Percentiles rank a stretch among this genome's conserved stretches.
phyloP scores from a whole-genome alignment of 176 grass and related monocot genomes.

The maize (Zea mays) region Zm-B73-REFERENCE-NAM-5.0 NC_050098.1:192688501-192689000 shows the following conservation, averaged over 20 bases:
- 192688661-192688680: conserved; percentile 18
- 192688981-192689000: conserved; percentile 86
- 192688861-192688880: conserved; percentile 78
- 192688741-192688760: not conserved
- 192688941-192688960: conserved; percentile 61
- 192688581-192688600: not conserved
- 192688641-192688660: not conserved
- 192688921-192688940: conserved; percentile 81
- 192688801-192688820: conserved; percentile 62
- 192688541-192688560: not conserved
- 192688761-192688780: conserved; percentile 31
- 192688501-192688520: conserved; percentile 2
- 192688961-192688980: conserved; percentile 68
- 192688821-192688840: conserved; percentile 52
- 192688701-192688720: not conserved
- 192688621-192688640: not conserved
- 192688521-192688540: conserved; percentile 13
- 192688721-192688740: not conserved
- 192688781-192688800: conserved; percentile 56
- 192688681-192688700: conserved; percentile 6
- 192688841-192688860: conserved; percentile 66
- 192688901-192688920: conserved; percentile 89
- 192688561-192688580: not conserved
- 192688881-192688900: conserved; percentile 77
- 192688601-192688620: not conserved